Evolutionary conservation across 352 stramenopile genomes (phyloP).

Genomic region (Phytopythium delawarense): DNA sequence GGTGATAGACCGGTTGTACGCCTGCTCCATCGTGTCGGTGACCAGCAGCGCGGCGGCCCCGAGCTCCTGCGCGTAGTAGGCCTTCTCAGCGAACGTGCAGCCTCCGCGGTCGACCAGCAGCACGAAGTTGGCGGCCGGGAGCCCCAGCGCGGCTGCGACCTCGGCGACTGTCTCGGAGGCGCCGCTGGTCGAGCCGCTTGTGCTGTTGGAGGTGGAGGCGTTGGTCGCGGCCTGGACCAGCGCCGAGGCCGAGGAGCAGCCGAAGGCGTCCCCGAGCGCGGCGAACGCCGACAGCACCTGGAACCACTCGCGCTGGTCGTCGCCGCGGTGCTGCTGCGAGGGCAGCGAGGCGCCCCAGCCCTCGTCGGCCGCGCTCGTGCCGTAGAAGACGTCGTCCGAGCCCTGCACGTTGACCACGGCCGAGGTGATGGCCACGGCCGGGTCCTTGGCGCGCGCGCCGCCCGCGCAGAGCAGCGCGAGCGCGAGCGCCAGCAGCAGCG

Average conservation of each 20-base stretch:
- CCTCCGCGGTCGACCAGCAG: slow-evolving; percentile 66
- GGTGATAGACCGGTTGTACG: slow-evolving; percentile 55
- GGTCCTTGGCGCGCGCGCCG: slow-evolving; percentile 18
- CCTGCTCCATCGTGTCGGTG: slow-evolving; percentile 63
- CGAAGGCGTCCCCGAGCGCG: slow-evolving; percentile 38
- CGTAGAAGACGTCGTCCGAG: slow-evolving; percentile 53
- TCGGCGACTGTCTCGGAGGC: not conserved
- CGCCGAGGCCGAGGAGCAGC: slow-evolving; percentile 36
- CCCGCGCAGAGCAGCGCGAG: not conserved
- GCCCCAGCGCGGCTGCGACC: slow-evolving; percentile 10
- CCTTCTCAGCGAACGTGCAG: slow-evolving; percentile 79
- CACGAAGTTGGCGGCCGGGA: slow-evolving; percentile 41
- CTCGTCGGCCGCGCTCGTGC: slow-evolving; percentile 39
- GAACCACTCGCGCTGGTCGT: slow-evolving; percentile 37
- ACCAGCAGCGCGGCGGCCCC: slow-evolving; percentile 68
- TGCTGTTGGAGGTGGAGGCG: slow-evolving; percentile 7
- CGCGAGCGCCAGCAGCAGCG: slow-evolving; percentile 14
- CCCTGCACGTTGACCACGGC: slow-evolving; percentile 57
- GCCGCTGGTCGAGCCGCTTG: slow-evolving; percentile 8
- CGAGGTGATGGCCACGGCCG: slow-evolving; percentile 33
- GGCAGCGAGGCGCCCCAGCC: slow-evolving; percentile 51
- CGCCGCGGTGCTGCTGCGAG: slow-evolving; percentile 39
- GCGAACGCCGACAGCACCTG: slow-evolving; percentile 44
- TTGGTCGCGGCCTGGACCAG: slow-evolving; percentile 19
- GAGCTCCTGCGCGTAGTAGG: slow-evolving; percentile 55